Conservation (phyloP, 495 filamentous ascomycete genomes). For the Aspergillus haitiensis region DNA sequence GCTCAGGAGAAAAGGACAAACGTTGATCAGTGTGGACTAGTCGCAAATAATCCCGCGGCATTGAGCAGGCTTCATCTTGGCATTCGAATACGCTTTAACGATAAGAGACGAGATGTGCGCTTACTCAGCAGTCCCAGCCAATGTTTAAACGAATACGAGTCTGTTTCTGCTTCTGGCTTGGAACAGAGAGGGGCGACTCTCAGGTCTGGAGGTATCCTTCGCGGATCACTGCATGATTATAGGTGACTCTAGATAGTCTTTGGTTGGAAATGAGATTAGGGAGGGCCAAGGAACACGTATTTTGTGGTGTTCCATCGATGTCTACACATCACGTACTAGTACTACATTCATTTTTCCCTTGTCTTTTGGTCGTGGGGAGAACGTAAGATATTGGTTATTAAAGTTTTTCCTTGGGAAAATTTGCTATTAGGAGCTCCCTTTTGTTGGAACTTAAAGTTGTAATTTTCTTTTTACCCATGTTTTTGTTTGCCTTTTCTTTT, state of each 20-base stretch:
- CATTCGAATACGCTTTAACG: background rate
- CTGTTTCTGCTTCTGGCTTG: background rate
- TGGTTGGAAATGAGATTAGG: background rate
- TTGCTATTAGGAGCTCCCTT: too few relatives aligned
- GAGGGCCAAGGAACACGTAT: background rate
- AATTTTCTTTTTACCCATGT: background rate
- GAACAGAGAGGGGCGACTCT: background rate
- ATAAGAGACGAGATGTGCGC: slow-evolving; percentile 5
- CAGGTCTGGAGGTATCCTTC: background rate
- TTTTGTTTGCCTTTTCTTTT: too few relatives aligned
- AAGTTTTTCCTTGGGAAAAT: too few relatives aligned
- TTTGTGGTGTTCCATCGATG: too few relatives aligned
- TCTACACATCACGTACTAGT: too few relatives aligned
- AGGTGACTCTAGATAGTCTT: background rate
- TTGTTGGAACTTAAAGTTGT: background rate
- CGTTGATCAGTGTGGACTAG: slow-evolving; percentile 4
- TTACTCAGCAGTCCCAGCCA: background rate
- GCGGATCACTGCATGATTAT: background rate
- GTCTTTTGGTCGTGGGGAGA: too few relatives aligned
- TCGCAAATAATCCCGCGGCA: slow-evolving; percentile 14
- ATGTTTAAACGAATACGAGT: slow-evolving; percentile 3
- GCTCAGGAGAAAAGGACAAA: slow-evolving; percentile 2
- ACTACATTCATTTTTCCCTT: too few relatives aligned
- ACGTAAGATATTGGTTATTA: too few relatives aligned
- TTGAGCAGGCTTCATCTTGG: slow-evolving; percentile 8